These are phyloP conservation scores for Mucor circinelloides DNA, from an alignment of 371 early-diverging fungal genomes.

Conservation along the genomic window DNA sequence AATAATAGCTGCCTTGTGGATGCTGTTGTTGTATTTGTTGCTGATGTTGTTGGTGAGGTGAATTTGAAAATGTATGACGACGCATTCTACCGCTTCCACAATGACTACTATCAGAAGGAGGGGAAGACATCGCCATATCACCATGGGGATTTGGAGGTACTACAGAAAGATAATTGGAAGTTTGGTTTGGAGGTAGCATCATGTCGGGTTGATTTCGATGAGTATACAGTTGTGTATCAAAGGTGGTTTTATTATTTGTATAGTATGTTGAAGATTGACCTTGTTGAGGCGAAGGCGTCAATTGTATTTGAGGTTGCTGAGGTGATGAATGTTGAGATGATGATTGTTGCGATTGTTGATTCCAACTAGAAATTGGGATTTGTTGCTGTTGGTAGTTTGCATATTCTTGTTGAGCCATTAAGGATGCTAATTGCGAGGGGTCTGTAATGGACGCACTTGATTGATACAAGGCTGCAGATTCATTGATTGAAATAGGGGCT, in stretches of 20 bases:
- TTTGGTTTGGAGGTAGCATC: neutral
- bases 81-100: neutral
- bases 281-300: neutral
- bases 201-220: neutral
- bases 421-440: slow-evolving; percentile 5
- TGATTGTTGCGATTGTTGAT: neutral
- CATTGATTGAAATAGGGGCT: neutral
- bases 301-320: slow-evolving; percentile 9
- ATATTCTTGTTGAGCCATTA: slow-evolving; percentile 1
- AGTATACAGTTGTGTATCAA: neutral
- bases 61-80: slow-evolving; percentile 9
- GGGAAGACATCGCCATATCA: neutral
- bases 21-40: neutral
- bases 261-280: slow-evolving; percentile 7
- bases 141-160: neutral
- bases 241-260: neutral
- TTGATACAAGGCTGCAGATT: slow-evolving; percentile 11
- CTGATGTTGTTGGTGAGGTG: neutral
- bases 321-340: neutral
- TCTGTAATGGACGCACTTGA: slow-evolving; percentile 10
- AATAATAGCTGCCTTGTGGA: neutral
- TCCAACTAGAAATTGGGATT: neutral
- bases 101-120: neutral
- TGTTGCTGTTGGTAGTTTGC: neutral
- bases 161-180: neutral